These are phyloP conservation scores for Hypoxylon sp. DNA, from an alignment of 2,329 filamentous ascomycete genomes.

Conservation along the genomic window DNA sequence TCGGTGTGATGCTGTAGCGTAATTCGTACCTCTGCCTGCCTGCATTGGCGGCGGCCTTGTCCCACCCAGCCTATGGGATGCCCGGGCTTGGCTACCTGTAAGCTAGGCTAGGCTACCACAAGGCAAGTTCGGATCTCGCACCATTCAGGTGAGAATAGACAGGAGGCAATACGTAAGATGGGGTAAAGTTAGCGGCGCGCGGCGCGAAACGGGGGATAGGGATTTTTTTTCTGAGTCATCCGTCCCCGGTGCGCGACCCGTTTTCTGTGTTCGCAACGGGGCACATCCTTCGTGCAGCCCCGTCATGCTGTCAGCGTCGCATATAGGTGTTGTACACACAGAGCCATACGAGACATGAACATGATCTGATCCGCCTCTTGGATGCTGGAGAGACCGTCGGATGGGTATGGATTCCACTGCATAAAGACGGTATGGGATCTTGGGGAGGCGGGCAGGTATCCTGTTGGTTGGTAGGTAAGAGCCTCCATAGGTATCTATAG, in stretches of 20 bases:
- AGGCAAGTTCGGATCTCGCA: neutral
- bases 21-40: slow-evolving; percentile 5
- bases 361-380: slow-evolving; percentile 17
- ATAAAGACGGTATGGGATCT: neutral
- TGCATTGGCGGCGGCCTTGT: neutral
- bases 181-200: neutral
- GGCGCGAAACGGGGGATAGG: neutral
- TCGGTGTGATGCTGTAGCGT: neutral
- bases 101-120: neutral
- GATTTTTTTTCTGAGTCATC: slow-evolving; percentile 18
- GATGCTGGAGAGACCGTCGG: neutral
- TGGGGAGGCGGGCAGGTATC: neutral
- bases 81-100: neutral
- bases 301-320: slow-evolving; percentile 26
- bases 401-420: slow-evolving; percentile 3
- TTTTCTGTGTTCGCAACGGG: neutral
- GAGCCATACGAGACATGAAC: neutral
- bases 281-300: neutral
- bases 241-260: slow-evolving; percentile 1
- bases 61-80: neutral
- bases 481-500: slow-evolving; percentile 14
- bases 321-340: slow-evolving; percentile 6
- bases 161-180: slow-evolving; percentile 1
- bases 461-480: slow-evolving; percentile 17
- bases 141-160: neutral